Base-by-base conservation (phyloP, 441 rosid genomes). In the Populus hybrid region DNA sequence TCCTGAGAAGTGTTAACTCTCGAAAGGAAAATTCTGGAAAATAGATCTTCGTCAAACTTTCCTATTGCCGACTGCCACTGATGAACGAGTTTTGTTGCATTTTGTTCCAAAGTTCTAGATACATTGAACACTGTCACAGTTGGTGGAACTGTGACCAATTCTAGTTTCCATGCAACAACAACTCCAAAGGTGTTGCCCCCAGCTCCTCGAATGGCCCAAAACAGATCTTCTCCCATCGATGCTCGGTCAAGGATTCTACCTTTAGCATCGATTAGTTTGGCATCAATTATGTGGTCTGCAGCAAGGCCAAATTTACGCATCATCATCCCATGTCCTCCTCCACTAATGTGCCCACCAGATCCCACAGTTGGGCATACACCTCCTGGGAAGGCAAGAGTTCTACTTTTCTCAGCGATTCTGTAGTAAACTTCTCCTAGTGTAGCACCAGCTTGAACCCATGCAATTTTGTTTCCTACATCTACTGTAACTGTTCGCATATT, bases 131-230 rank as follows among this genome's bases (percentile, higher is more conserved):
- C 86, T 16, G 93, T 89, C 14, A 88, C 85, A 23, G 63, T 81
- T 9, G 85, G 67, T 2, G 94, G 94, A 81, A 90, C 90, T 53
- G 79, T 78, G 79, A 80, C 88, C 10, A 89, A 87, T 71, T 83
- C 84, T 28, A 90, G 80, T 77, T 87, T 89, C 88, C 90, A 90
- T 1, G 88, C 86, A 45, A 45, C 18, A 59, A 90, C 78, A 66
- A 90, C 83, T 0, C 94, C 87, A 23, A 88, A 90, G 69, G 89
- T 88, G 12, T 87, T 89, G 2, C 90, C 93, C 42, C 93, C 90
- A 21, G 88, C 91, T 0, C 93, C 94, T 80, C 88, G 80, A 0
- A 89, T 82, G 0, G 92, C 92, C 94, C 94, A 45, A 89, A 90
- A 89, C 68, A 84, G 53, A 9, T 85, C 87, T 45, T 87, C 88